Conservation (phyloP, 148 eudicot genomes). For the Vaccinium macrocarpon region DNA sequence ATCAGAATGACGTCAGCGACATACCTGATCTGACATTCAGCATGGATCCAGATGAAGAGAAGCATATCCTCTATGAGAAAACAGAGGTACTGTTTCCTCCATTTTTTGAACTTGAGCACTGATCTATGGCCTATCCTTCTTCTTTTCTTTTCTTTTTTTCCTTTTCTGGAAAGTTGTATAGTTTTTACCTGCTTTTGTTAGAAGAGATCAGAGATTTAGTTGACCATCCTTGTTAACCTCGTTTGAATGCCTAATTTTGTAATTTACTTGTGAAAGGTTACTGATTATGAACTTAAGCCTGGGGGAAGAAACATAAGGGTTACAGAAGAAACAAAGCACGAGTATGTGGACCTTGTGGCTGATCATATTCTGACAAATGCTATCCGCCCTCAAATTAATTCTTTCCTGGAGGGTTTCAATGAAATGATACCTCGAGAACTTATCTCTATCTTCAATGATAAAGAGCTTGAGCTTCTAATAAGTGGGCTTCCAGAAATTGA, state of each 20-base stretch:
- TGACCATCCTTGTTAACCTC: background rate
- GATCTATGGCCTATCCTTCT: background rate
- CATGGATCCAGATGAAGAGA: slow-evolving; percentile 99
- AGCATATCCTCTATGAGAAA: slow-evolving; percentile 88
- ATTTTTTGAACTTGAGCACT: background rate
- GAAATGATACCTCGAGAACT: slow-evolving; percentile 87
- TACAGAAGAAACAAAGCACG: slow-evolving; percentile 97
- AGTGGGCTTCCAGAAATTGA: slow-evolving; percentile 99
- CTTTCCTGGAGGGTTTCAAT: slow-evolving; percentile 88
- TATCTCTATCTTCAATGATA: slow-evolving; percentile 88
- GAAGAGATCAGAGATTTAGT: background rate
- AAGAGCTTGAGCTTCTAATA: slow-evolving; percentile 95
- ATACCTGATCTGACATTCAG: slow-evolving; percentile 95
- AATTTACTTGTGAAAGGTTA: slow-evolving; percentile 52
- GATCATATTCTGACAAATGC: slow-evolving; percentile 97
- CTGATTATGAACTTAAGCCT: slow-evolving; percentile 96
- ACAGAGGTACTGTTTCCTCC: slow-evolving; percentile 59
- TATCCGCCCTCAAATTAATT: slow-evolving; percentile 95
- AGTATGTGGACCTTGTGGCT: slow-evolving; percentile 97
- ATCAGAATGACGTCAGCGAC: slow-evolving; percentile 92
- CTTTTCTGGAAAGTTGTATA: background rate
- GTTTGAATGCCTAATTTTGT: background rate
- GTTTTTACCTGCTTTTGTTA: background rate
- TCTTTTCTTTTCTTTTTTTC: background rate
- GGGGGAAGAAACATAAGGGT: slow-evolving; percentile 96